phyloP scores from a whole-genome alignment of 2,329 filamentous ascomycete genomes.

The Phoma sp. region DNA sequence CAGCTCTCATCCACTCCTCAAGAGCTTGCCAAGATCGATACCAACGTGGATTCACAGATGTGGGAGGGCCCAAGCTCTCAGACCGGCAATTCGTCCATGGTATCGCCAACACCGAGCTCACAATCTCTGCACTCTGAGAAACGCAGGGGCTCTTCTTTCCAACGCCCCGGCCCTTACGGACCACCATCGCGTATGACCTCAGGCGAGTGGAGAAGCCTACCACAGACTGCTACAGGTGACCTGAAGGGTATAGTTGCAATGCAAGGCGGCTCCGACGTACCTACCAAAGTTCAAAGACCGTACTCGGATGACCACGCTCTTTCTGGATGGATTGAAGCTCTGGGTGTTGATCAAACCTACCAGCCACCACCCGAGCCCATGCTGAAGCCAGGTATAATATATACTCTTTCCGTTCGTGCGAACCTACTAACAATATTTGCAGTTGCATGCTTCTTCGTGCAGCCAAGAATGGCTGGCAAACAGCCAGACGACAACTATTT shows the following conservation, averaged over 20 bases:
- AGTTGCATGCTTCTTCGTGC: constrained; percentile 89
- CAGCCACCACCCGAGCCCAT: constrained; percentile 76
- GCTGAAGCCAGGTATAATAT: constrained; percentile 66
- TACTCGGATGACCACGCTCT: constrained; percentile 70
- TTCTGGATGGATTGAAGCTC: constrained; percentile 86
- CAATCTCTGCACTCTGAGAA: constrained; percentile 53
- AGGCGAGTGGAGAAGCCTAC: constrained; percentile 66
- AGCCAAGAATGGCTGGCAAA: constrained; percentile 61
- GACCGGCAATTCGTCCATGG: constrained; percentile 63
- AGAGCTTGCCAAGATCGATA: constrained; percentile 64
- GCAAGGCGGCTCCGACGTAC: constrained; percentile 57
- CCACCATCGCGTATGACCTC: constrained; percentile 55
- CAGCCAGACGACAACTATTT: constrained; percentile 70
- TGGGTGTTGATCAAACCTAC: constrained; percentile 89
- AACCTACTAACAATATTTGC: constrained; percentile 49
- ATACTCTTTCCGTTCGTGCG: constrained; percentile 8
- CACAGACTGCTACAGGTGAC: constrained; percentile 62
- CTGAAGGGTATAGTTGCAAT: constrained; percentile 53
- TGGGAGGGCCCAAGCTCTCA: constrained; percentile 61
- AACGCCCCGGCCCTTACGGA: constrained; percentile 54
- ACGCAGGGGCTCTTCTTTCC: constrained; percentile 53
- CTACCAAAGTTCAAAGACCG: constrained; percentile 63
- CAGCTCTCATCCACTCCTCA: constrained; percentile 72
- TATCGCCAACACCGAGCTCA: constrained; percentile 59
- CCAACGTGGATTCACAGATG: constrained; percentile 49